Evolutionary conservation across 2,329 filamentous ascomycete genomes (phyloP).

Genomic region (Sclerotinia glacialis): DNA sequence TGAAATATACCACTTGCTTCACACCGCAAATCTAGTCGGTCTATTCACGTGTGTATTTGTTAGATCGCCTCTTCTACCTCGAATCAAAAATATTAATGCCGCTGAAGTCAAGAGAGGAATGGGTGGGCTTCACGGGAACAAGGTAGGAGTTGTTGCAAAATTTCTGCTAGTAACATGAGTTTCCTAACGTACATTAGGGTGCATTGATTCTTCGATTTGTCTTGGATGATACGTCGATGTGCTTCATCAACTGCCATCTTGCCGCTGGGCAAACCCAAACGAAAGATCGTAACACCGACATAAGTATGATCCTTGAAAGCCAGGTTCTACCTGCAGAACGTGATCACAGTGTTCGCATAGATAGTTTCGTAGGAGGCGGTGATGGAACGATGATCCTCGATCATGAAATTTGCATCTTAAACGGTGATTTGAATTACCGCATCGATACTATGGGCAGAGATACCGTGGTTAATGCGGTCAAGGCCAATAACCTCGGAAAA

Average conservation of each 20-base stretch:
- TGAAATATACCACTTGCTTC: conserved; percentile 78
- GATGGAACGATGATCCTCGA: conserved; percentile 94
- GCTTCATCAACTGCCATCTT: conserved; percentile 96
- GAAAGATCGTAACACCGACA: conserved; percentile 85
- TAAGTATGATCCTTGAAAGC: conserved; percentile 83
- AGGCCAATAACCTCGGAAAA: conserved; percentile 75
- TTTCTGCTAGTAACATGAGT: neutral
- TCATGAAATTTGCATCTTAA: conserved; percentile 94
- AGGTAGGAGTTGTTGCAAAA: conserved; percentile 46
- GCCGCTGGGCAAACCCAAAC: conserved; percentile 92
- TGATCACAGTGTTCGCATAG: conserved; percentile 64
- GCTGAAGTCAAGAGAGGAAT: conserved; percentile 93
- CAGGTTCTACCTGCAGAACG: conserved; percentile 69
- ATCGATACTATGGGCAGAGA: conserved; percentile 97
- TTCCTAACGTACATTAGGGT: conserved; percentile 49
- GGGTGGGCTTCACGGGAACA: conserved; percentile 94
- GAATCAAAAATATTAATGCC: conserved; percentile 73
- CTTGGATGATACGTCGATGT: conserved; percentile 89
- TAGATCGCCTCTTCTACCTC: conserved; percentile 70
- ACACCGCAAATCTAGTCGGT: conserved; percentile 86
- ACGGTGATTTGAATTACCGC: conserved; percentile 96
- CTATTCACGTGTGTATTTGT: conserved; percentile 96
- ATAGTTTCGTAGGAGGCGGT: conserved; percentile 85
- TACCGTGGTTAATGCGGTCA: conserved; percentile 82
- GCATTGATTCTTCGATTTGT: conserved; percentile 89